A percentile compares a stretch with the other conserved stretches of the same genome.
Evolutionary conservation across 2,329 filamentous ascomycete species (phyloP).

Genomic region (Sphaerulina musiva): DNA sequence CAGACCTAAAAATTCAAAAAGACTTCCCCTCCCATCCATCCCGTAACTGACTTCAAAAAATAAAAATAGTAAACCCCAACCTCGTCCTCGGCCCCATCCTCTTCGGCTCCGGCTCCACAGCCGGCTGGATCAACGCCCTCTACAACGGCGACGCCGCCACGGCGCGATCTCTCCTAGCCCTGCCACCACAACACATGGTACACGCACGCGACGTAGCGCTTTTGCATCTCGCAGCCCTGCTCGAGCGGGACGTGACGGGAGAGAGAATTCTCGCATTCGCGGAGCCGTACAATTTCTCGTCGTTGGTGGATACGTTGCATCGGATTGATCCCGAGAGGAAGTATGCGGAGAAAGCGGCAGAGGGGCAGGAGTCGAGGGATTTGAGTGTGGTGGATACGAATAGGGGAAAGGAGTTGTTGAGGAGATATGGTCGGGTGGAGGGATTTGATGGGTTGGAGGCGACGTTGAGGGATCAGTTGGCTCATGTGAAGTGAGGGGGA

Average conservation of each 20-base stretch:
- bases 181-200: slow-evolving; percentile 2
- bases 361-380: not conserved
- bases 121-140: not conserved
- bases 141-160: not conserved
- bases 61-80: not conserved
- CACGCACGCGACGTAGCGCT: not conserved
- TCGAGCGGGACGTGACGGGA: not conserved
- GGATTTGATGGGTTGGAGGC: slow-evolving; percentile 1
- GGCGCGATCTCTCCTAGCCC: not conserved
- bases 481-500: not conserved
- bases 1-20: no score
- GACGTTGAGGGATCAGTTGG: not conserved
- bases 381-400: slow-evolving; percentile 3
- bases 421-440: not conserved
- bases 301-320: not conserved
- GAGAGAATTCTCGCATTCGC: slow-evolving; percentile 4
- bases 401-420: not conserved
- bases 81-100: not conserved
- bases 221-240: slow-evolving; percentile 2
- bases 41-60: no score
- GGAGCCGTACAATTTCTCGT: not conserved
- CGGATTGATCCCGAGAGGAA: not conserved
- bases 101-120: not conserved
- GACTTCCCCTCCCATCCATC: no score
- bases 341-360: not conserved